Conservation (phyloP, 1,284 basidiomycete species). For the Cronartium ribicola region DNA sequence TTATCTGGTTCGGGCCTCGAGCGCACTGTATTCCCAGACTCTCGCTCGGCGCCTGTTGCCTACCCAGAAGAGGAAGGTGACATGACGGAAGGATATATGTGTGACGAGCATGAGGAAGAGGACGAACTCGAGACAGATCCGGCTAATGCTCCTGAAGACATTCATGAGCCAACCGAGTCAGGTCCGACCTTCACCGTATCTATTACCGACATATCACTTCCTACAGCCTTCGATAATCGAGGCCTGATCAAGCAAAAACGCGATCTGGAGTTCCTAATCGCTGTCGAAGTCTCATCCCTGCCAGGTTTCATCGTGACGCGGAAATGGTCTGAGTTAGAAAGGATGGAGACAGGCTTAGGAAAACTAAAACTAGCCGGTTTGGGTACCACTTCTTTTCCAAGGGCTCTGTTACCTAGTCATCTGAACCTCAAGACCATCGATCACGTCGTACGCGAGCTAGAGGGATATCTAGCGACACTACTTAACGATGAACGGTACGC, state of each 20-base stretch:
- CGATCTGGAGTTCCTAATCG: conserved; percentile 29
- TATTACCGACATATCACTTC: conserved; percentile 31
- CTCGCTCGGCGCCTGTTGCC: neutral
- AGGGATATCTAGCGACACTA: conserved; percentile 27
- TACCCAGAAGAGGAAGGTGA: conserved; percentile 23
- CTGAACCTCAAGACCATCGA: conserved; percentile 34
- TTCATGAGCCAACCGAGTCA: too few relatives aligned
- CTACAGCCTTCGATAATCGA: conserved; percentile 27
- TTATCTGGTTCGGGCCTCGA: conserved; percentile 4
- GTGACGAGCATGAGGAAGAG: conserved; percentile 20
- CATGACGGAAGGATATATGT: conserved; percentile 33
- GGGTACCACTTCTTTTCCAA: conserved; percentile 35
- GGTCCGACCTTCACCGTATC: conserved; percentile 25
- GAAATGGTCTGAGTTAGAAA: conserved; percentile 34
- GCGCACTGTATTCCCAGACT: neutral
- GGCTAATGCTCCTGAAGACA: too few relatives aligned
- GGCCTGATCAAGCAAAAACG: conserved; percentile 31
- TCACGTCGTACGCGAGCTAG: conserved; percentile 22
- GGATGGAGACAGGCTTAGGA: conserved; percentile 30
- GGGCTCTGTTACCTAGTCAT: conserved; percentile 34
- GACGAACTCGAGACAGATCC: neutral
- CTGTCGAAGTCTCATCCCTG: conserved; percentile 20
- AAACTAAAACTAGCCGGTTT: conserved; percentile 28
- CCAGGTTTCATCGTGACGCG: conserved; percentile 38
- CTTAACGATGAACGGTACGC: conserved; percentile 37